A percentile compares a stretch with the other conserved stretches of the same genome.
These are phyloP conservation scores for Emergomyces orientalis DNA, from an alignment of 2,329 filamentous ascomycete species.

Conservation along the genomic window DNA sequence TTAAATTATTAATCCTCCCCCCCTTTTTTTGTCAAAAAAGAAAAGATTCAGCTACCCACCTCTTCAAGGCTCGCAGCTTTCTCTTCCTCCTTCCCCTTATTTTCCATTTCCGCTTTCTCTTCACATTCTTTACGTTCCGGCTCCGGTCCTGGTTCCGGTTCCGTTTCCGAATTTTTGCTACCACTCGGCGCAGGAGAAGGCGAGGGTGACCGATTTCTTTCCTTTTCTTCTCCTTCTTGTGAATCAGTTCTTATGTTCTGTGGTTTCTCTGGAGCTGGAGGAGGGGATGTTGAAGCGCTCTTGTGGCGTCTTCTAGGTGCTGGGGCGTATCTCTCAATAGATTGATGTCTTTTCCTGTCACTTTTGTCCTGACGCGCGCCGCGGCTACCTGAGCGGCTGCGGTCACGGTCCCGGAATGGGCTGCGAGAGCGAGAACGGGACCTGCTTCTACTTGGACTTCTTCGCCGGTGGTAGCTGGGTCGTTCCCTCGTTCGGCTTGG, in stretches of 20 bases:
- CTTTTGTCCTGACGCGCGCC: constrained; percentile 21
- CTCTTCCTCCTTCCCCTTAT: constrained; percentile 8
- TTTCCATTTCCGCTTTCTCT: constrained; percentile 11
- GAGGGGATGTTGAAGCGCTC: constrained; percentile 35
- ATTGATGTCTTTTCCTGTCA: constrained; percentile 37
- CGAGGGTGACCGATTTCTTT: constrained; percentile 19
- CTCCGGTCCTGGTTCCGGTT: background rate
- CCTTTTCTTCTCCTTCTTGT: constrained; percentile 23
- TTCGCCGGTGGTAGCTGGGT: constrained; percentile 25
- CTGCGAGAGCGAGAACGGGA: constrained; percentile 21
- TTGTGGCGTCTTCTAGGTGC: constrained; percentile 34
- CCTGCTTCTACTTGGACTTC: constrained; percentile 22
- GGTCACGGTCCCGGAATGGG: constrained; percentile 12
- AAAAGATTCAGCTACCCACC: constrained; percentile 23
- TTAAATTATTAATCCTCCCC: background rate
- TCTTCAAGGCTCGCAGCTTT: constrained; percentile 19
- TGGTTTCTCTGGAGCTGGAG: constrained; percentile 31
- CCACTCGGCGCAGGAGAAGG: constrained; percentile 3
- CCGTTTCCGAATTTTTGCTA: background rate
- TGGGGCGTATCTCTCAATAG: constrained; percentile 39
- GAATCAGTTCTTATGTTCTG: constrained; percentile 32
- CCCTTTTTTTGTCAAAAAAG: background rate
- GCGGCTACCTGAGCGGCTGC: constrained; percentile 23
- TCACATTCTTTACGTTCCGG: constrained; percentile 4
- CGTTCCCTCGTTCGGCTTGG: constrained; percentile 19